Evolutionary conservation across 1,139 yeast genomes (phyloP).

Genomic region (Saccharomyces hybrid): DNA sequence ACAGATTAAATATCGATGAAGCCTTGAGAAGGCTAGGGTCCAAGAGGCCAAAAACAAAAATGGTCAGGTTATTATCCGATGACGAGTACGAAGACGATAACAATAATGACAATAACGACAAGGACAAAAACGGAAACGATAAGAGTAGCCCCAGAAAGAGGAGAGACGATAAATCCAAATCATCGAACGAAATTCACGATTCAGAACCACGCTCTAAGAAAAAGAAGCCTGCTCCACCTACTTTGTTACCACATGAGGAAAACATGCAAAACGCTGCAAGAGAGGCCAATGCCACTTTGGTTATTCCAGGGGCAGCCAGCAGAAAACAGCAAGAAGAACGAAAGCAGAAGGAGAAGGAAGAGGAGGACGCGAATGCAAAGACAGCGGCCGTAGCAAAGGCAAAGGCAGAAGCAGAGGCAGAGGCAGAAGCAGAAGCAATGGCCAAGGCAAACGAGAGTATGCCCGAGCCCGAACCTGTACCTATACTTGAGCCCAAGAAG

Average conservation of each 20-base stretch:
- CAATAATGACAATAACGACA: conserved; percentile 9
- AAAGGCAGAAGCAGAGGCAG: neutral
- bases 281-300: conserved; percentile 26
- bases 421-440: neutral
- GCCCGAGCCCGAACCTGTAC: neutral
- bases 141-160: conserved; percentile 10
- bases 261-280: conserved; percentile 24
- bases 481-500: neutral
- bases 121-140: conserved; percentile 4
- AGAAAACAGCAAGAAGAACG: conserved; percentile 2
- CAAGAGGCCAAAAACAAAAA: conserved; percentile 29
- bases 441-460: neutral
- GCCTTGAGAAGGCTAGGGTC: conserved; percentile 48
- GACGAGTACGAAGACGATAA: conserved; percentile 18
- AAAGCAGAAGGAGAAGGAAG: conserved; percentile 1
- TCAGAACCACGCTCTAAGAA: conserved; percentile 14
- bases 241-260: conserved; percentile 26
- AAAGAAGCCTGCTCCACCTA: conserved; percentile 29
- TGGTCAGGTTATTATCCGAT: conserved; percentile 22
- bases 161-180: conserved; percentile 8
- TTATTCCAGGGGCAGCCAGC: conserved; percentile 16
- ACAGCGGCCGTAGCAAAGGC: neutral
- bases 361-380: conserved; percentile 4
- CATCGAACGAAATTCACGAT: conserved; percentile 11
- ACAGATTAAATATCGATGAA: conserved; percentile 45